Conservation (phyloP, 352 stramenopile genomes). For the Thalassiosira oceanica region DNA sequence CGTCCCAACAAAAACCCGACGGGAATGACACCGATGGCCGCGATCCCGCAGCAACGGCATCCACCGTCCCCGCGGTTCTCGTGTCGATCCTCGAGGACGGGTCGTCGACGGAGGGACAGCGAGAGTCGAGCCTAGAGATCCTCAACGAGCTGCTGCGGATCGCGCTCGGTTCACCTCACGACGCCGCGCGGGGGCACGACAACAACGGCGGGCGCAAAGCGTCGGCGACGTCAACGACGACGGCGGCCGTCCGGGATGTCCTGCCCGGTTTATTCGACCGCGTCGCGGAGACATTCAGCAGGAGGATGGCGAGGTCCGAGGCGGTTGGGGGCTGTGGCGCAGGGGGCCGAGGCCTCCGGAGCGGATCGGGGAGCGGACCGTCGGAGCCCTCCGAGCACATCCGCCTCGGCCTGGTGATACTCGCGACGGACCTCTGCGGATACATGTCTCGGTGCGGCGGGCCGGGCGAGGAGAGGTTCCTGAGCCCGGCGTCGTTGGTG, state of each 20-base stretch:
- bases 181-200: not conserved
- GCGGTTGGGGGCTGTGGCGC: conserved; percentile 1
- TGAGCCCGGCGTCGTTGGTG: conserved; percentile 18
- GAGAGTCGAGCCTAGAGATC: conserved; percentile 34
- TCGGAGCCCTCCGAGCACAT: conserved; percentile 43
- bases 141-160: conserved; percentile 14
- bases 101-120: conserved; percentile 41
- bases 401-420: conserved; percentile 31
- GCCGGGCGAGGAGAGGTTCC: not conserved
- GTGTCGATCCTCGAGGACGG: conserved; percentile 24
- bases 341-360: conserved; percentile 2
- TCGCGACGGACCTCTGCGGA: conserved; percentile 19
- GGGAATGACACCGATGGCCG: conserved; percentile 2
- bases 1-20: no score
- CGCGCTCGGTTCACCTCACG: conserved; percentile 10
- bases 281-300: not conserved
- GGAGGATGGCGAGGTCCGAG: not conserved
- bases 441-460: conserved; percentile 5
- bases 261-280: not conserved
- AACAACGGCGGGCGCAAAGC: not conserved
- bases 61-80: conserved; percentile 3
- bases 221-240: conserved; percentile 14
- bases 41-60: not conserved
- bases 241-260: not conserved
- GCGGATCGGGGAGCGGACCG: conserved; percentile 2